Evolutionary conservation across 106 monocot genomes (phyloP).

Genomic region (Agapanthus africanus): DNA sequence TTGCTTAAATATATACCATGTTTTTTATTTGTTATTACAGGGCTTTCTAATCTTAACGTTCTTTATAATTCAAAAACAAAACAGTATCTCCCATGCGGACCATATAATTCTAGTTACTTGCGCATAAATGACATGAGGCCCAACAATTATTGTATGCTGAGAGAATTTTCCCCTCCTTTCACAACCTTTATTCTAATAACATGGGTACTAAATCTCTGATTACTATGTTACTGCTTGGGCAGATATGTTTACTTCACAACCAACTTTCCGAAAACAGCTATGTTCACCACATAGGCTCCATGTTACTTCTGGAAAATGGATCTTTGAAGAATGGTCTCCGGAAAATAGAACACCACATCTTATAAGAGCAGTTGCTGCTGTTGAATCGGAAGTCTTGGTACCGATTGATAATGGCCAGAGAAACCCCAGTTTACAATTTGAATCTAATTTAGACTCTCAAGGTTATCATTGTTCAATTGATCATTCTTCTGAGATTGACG

Average conservation of each 20-base stretch:
- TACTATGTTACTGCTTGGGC: slow-evolving; percentile 3
- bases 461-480: slow-evolving; percentile 19
- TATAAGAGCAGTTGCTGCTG: slow-evolving; percentile 45
- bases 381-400: slow-evolving; percentile 30
- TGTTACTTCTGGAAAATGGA: slow-evolving; percentile 7
- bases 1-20: too few relatives aligned
- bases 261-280: slow-evolving; percentile 18
- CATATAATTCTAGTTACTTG: too few relatives aligned
- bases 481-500: slow-evolving; percentile 35
- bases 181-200: too few relatives aligned
- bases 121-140: too few relatives aligned
- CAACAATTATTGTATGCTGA: too few relatives aligned
- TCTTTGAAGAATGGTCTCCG: slow-evolving; percentile 2
- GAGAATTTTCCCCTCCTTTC: too few relatives aligned
- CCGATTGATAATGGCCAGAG: slow-evolving; percentile 14
- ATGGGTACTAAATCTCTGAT: too few relatives aligned
- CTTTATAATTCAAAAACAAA: too few relatives aligned
- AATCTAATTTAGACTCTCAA: slow-evolving; percentile 21
- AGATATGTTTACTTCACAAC: slow-evolving; percentile 24
- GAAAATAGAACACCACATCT: slow-evolving; percentile 8
- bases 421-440: slow-evolving; percentile 20
- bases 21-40: too few relatives aligned
- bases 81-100: too few relatives aligned
- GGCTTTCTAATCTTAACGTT: too few relatives aligned
- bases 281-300: slow-evolving; percentile 7